Evolutionary conservation across 768 basidiomycete species (phyloP).

Genomic region (Polyporus arcularius): DNA sequence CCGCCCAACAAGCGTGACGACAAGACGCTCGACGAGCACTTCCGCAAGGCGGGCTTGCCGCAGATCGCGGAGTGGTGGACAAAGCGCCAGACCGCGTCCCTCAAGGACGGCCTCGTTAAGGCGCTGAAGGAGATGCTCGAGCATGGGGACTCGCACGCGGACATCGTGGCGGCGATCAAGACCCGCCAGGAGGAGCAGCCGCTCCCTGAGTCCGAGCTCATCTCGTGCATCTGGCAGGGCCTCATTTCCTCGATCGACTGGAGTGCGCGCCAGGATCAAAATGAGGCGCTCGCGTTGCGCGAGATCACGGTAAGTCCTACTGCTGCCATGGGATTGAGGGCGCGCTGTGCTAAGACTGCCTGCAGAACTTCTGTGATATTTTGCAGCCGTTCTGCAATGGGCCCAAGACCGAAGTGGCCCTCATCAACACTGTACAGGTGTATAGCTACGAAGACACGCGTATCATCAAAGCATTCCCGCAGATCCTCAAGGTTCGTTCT

Average conservation of each 20-base stretch:
- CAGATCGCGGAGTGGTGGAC: slow-evolving; percentile 93
- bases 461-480: slow-evolving; percentile 92
- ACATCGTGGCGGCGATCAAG: slow-evolving; percentile 76
- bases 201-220: slow-evolving; percentile 83
- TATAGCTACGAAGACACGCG: slow-evolving; percentile 97
- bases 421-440: slow-evolving; percentile 94
- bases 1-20: slow-evolving; percentile 78
- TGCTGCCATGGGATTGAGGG: background rate
- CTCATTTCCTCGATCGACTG: slow-evolving; percentile 88
- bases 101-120: slow-evolving; percentile 74
- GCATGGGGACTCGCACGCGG: slow-evolving; percentile 65
- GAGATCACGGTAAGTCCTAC: slow-evolving; percentile 74
- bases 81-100: slow-evolving; percentile 82
- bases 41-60: slow-evolving; percentile 75
- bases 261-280: slow-evolving; percentile 88
- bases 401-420: slow-evolving; percentile 87
- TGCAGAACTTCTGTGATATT: slow-evolving; percentile 78
- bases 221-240: slow-evolving; percentile 91
- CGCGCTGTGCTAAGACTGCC: background rate
- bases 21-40: slow-evolving; percentile 79
- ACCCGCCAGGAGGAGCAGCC: slow-evolving; percentile 71
- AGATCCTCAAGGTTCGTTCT: slow-evolving; percentile 77
- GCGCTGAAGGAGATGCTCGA: slow-evolving; percentile 72
- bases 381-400: slow-evolving; percentile 89
- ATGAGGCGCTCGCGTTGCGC: slow-evolving; percentile 84